These are phyloP conservation scores for Sextonia rubra DNA, from an alignment of 164 flowering plant species.

Conservation along the genomic window DNA sequence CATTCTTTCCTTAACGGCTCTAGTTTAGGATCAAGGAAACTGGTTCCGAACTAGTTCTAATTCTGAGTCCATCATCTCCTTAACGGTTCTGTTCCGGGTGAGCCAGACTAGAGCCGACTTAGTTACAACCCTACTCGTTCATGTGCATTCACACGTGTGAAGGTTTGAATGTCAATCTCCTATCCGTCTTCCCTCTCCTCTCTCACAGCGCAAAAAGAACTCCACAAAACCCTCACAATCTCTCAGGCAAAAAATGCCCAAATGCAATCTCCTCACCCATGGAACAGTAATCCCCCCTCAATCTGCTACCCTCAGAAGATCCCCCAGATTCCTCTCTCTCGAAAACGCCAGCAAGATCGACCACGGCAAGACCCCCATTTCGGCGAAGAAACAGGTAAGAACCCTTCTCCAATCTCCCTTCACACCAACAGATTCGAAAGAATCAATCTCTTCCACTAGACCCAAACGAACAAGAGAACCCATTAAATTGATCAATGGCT, in stretches of 20 bases:
- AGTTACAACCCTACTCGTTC: no score
- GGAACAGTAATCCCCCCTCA: not conserved
- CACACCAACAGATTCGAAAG: not conserved
- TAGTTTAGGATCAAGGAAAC: no score
- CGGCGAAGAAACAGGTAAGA: not conserved
- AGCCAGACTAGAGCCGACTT: no score
- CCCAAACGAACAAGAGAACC: not conserved
- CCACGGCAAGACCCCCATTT: not conserved
- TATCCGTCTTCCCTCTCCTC: not conserved
- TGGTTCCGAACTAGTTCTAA: no score
- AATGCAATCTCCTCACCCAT: not conserved
- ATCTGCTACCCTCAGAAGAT: constrained; percentile 1
- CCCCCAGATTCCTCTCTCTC: not conserved
- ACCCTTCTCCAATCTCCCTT: not conserved
- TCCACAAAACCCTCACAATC: not conserved
- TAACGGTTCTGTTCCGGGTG: no score
- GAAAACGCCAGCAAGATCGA: not conserved
- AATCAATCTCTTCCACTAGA: not conserved
- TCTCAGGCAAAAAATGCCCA: not conserved
- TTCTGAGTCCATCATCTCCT: no score
- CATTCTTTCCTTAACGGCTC: no score
- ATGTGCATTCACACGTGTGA: no score
- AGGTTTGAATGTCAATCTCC: not conserved
- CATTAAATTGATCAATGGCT: not conserved
- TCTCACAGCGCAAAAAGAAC: no score